Evolutionary conservation across 441 rosid genomes (phyloP).

Genomic region (Corymbia calophylla): DNA sequence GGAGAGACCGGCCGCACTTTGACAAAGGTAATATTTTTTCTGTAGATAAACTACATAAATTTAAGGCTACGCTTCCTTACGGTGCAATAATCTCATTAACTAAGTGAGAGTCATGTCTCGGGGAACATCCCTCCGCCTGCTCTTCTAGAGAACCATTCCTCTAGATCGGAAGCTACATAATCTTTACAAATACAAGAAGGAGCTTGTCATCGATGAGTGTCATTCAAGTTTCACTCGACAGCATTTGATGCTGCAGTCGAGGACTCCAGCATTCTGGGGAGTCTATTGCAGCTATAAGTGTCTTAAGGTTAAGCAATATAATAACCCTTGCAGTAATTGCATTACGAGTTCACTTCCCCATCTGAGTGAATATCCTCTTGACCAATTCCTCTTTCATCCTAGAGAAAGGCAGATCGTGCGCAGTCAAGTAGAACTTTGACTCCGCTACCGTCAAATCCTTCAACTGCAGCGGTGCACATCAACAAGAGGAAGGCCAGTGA

Average conservation of each 20-base stretch:
- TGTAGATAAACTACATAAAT: neutral
- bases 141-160: neutral
- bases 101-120: neutral
- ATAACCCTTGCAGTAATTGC: neutral
- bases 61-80: neutral
- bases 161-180: neutral
- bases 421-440: conserved; percentile 59
- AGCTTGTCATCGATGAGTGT: neutral
- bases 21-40: neutral
- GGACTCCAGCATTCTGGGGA: neutral
- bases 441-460: conserved; percentile 69
- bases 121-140: neutral
- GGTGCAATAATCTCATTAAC: neutral
- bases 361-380: conserved; percentile 57
- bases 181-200: neutral
- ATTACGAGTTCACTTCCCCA: conserved; percentile 38
- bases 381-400: conserved; percentile 79
- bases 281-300: neutral
- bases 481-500: neutral
- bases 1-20: neutral
- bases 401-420: conserved; percentile 44
- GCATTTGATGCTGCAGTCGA: neutral
- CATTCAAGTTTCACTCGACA: neutral
- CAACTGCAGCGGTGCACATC: conserved; percentile 36
- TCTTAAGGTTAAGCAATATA: neutral